phyloP scores from a whole-genome alignment of 805 yeast species.

The Kodamaea laetipori region DNA sequence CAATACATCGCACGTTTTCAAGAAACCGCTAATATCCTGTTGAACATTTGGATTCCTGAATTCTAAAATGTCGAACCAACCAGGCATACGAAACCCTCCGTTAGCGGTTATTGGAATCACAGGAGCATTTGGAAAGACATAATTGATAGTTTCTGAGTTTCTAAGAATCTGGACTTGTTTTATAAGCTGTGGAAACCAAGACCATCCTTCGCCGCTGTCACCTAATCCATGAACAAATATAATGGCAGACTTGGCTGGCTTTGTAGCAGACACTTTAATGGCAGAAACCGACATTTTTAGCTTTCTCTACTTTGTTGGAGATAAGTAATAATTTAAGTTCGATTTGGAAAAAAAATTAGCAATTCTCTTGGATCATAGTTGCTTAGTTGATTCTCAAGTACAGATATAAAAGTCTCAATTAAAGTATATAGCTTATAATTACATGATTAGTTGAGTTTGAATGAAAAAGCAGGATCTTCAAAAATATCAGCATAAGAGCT shows the following conservation, averaged over 20 bases:
- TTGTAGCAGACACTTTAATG: slow-evolving; percentile 31
- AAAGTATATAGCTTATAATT: not conserved
- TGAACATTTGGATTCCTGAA: slow-evolving; percentile 50
- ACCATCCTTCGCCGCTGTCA: slow-evolving; percentile 89
- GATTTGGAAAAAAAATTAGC: not conserved
- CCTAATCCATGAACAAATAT: slow-evolving; percentile 91
- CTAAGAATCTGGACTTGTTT: slow-evolving; percentile 45
- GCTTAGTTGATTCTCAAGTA: too few relatives aligned
- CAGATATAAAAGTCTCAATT: not conserved
- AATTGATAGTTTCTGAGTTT: slow-evolving; percentile 54
- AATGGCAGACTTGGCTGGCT: slow-evolving; percentile 51
- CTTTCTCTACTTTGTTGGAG: not conserved
- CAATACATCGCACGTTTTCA: slow-evolving; percentile 49
- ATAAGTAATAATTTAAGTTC: not conserved
- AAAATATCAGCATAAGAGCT: slow-evolving; percentile 6
- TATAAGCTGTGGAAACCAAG: slow-evolving; percentile 70
- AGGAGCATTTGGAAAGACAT: slow-evolving; percentile 93
- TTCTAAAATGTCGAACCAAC: slow-evolving; percentile 80
- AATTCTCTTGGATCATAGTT: too few relatives aligned
- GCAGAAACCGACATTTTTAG: slow-evolving; percentile 21
- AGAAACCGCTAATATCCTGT: slow-evolving; percentile 58
- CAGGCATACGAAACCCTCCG: slow-evolving; percentile 68
- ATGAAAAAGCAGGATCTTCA: slow-evolving; percentile 3
- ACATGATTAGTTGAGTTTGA: slow-evolving; percentile 4
- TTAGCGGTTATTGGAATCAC: slow-evolving; percentile 64